Evolutionary conservation across 2,329 filamentous ascomycete genomes (phyloP).

Genomic region (Raffaelea ambrosiae): DNA sequence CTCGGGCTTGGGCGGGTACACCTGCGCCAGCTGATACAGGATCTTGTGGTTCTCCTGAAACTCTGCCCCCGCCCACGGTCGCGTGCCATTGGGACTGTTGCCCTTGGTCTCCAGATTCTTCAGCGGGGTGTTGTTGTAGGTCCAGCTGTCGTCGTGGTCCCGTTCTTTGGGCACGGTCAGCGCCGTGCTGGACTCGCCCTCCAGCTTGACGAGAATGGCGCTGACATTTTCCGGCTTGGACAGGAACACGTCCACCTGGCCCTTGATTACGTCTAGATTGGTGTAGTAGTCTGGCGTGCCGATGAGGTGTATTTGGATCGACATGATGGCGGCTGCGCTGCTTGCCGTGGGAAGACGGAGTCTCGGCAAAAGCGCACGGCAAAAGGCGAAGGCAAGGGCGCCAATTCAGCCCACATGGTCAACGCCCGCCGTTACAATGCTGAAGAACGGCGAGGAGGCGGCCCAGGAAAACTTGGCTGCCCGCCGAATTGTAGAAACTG

Average conservation of each 20-base stretch:
- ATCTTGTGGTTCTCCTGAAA: slow-evolving; percentile 60
- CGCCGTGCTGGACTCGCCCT: slow-evolving; percentile 67
- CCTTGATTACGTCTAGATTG: slow-evolving; percentile 66
- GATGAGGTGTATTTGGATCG: slow-evolving; percentile 58
- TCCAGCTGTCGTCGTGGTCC: slow-evolving; percentile 9
- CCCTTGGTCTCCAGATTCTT: neutral
- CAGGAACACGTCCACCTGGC: slow-evolving; percentile 47
- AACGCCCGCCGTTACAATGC: no score
- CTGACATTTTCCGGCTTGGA: slow-evolving; percentile 62
- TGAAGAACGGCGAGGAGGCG: no score
- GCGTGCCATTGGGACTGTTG: neutral
- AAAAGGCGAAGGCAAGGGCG: no score
- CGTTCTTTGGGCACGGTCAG: slow-evolving; percentile 40
- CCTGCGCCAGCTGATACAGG: slow-evolving; percentile 62
- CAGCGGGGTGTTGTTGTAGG: slow-evolving; percentile 3
- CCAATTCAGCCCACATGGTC: no score
- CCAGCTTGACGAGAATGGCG: slow-evolving; percentile 72
- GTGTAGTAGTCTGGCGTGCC: slow-evolving; percentile 65
- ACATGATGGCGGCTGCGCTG: slow-evolving; percentile 37
- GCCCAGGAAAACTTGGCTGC: no score
- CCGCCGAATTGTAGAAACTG: no score
- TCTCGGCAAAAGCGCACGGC: no score
- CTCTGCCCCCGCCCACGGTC: slow-evolving; percentile 24
- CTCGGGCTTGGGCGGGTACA: slow-evolving; percentile 54
- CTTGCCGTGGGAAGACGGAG: no score